Percentiles rank a stretch among this genome's conserved stretches.
Evolutionary conservation across 441 rosid species (phyloP).

Genomic region (Brassica balearica): DNA sequence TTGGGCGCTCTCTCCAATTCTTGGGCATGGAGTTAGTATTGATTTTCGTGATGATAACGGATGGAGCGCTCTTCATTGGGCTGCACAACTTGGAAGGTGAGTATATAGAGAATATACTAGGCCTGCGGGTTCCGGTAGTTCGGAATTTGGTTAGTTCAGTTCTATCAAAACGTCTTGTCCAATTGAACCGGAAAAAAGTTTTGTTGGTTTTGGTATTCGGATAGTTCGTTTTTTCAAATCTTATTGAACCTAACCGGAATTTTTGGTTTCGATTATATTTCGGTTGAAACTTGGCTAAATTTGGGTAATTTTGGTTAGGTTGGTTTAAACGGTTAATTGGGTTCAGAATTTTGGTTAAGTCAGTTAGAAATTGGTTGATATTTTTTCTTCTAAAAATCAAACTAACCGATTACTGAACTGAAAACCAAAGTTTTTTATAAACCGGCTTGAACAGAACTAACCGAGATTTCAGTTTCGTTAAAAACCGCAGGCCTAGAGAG

Average conservation of each 20-base stretch:
- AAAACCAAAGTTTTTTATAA: neutral
- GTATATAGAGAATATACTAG: neutral
- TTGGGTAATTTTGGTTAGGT: neutral
- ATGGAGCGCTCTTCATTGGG: slow-evolving; percentile 99
- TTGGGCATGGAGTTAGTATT: slow-evolving; percentile 64
- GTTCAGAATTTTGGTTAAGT: neutral
- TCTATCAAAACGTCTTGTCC: neutral
- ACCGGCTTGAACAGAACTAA: neutral
- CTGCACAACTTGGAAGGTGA: slow-evolving; percentile 93
- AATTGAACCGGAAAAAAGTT: neutral
- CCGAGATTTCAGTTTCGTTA: neutral
- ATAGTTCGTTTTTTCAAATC: too few species aligned
- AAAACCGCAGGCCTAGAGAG: neutral
- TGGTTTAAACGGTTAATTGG: neutral
- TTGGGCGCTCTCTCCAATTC: slow-evolving; percentile 86
- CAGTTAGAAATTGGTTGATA: too few species aligned
- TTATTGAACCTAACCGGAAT: neutral
- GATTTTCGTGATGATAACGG: slow-evolving; percentile 90
- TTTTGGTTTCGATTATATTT: neutral
- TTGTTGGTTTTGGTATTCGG: neutral
- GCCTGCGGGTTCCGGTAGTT: neutral
- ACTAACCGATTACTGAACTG: neutral
- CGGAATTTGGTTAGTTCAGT: neutral
- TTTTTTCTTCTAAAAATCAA: too few species aligned
- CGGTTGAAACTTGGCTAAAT: neutral